Conservation (phyloP, 2,329 filamentous ascomycete species). For the Penicillium digitatum region DNA sequence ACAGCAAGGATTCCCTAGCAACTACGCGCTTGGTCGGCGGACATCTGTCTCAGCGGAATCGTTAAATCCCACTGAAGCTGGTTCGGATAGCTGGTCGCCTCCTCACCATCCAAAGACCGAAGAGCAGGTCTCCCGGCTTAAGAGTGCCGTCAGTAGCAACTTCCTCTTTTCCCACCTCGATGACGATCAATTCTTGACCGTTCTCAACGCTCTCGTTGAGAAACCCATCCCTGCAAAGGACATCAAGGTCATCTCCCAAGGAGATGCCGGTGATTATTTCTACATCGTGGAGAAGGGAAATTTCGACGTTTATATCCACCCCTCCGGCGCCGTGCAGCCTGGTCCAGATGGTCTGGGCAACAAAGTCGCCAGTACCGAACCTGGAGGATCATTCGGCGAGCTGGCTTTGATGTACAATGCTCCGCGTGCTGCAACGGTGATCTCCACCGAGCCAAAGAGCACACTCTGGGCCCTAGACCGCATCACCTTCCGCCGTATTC, state of each 20-base stretch:
- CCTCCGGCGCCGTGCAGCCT: constrained; percentile 69
- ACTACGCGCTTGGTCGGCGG: constrained; percentile 89
- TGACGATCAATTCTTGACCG: constrained; percentile 83
- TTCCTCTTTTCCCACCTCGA: constrained; percentile 94
- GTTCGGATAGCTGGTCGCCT: constrained; percentile 84
- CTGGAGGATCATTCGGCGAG: constrained; percentile 93
- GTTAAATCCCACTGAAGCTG: constrained; percentile 78
- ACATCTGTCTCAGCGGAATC: constrained; percentile 97
- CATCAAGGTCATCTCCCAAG: constrained; percentile 87
- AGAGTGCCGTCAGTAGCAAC: constrained; percentile 77
- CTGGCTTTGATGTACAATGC: constrained; percentile 98
- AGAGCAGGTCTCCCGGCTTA: constrained; percentile 76
- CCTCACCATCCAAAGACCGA: constrained; percentile 77
- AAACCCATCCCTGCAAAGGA: constrained; percentile 92
- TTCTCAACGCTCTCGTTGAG: constrained; percentile 85
- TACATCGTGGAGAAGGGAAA: constrained; percentile 90
- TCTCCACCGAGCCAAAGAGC: constrained; percentile 72
- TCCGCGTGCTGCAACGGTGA: constrained; percentile 87
- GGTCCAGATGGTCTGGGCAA: constrained; percentile 77
- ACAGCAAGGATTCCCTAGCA: constrained; percentile 61
- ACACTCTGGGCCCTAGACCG: constrained; percentile 93
- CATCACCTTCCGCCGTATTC: constrained; percentile 91
- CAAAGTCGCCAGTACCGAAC: constrained; percentile 75
- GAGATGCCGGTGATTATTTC: constrained; percentile 94
- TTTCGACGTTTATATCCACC: constrained; percentile 89